phyloP scores from a whole-genome alignment of 176 grass and related monocot genomes.

The Hordeum marinum region DNA sequence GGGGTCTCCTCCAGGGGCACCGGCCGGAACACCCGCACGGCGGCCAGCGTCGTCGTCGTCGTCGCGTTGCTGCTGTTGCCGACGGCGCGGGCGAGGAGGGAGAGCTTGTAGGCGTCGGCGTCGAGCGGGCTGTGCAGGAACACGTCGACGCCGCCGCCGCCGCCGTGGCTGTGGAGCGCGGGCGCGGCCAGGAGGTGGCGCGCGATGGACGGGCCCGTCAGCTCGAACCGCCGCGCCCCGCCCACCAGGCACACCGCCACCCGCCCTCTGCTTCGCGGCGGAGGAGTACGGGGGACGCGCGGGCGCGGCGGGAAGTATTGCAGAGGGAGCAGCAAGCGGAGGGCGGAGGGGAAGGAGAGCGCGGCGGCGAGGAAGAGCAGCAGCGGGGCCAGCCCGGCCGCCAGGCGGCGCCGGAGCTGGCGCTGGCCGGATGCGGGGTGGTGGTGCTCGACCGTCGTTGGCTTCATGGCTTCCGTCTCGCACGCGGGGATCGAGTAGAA shows the following conservation, averaged over 20 bases:
- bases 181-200: slow-evolving; percentile 66
- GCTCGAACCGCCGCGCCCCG: slow-evolving; percentile 81
- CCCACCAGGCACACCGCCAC: slow-evolving; percentile 82
- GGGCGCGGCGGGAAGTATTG: not conserved
- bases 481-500: no score
- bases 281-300: not conserved
- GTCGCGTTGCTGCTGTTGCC: not conserved
- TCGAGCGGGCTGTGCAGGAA: slow-evolving; percentile 77
- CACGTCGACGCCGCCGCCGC: slow-evolving; percentile 32
- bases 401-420: not conserved
- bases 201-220: slow-evolving; percentile 78
- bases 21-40: slow-evolving; percentile 46
- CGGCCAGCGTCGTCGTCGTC: slow-evolving; percentile 27
- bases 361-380: not conserved
- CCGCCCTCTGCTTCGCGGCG: not conserved
- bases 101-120: slow-evolving; percentile 63
- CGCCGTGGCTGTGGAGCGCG: slow-evolving; percentile 35
- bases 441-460: no score
- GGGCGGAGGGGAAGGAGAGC: not conserved
- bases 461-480: no score
- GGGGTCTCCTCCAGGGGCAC: slow-evolving; percentile 27
- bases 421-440: no score
- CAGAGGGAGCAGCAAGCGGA: not conserved
- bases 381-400: not conserved
- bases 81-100: slow-evolving; percentile 29